Base-by-base conservation (phyloP, 305 asterid species). In the Striga hermonthica region DNA sequence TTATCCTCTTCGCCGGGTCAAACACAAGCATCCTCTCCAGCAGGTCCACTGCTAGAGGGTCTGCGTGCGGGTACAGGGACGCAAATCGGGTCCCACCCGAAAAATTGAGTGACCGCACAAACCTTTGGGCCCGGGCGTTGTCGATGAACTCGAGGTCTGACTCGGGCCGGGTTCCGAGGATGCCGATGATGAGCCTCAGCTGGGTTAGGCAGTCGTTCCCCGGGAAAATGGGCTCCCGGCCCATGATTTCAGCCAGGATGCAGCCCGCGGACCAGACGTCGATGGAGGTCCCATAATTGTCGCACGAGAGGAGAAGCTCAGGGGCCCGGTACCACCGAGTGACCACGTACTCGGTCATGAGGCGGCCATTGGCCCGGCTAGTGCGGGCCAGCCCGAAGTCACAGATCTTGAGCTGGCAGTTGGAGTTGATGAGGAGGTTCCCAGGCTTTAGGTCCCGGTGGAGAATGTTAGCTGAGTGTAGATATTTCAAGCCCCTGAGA, bases 281-380 rank as follows among this genome's bases (percentile, higher is more conserved):
- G 34, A 83, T 81, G 5, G 86, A 77, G 60, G 83, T 62, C 52
- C 84, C 83, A 7, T 83, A 81, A 6, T 75, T 73, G 66, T 79
- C 81, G 31, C 84, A 83, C 9, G 81, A 76, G 16, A 83, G 84
- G 12, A 83, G 89, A 12, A 83, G 81, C 78, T 83, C 84, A 2
- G 86, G 89, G 5, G 84, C 86, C 41, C 89, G 86, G 50, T 79
- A 83, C 84, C 86, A 79, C 39, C 89, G 66, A 3, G 86, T 83
- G 75, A 83, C 89, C 6, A 81, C 86, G 40, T 83, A 83, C 54
- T 81, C 83, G 0, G 86, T 83, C 89, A 83, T 83, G 50, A 78
- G 50, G 35, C 75, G 80, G 5, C 82, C 79, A n/a, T 82, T 75
- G 75, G 76, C 76, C 36, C 65, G 68, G 75, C 73, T 76, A 0